These are phyloP conservation scores for Fusarium brevicatenulatum DNA, from an alignment of 2,329 filamentous ascomycete species.

Conservation along the genomic window DNA sequence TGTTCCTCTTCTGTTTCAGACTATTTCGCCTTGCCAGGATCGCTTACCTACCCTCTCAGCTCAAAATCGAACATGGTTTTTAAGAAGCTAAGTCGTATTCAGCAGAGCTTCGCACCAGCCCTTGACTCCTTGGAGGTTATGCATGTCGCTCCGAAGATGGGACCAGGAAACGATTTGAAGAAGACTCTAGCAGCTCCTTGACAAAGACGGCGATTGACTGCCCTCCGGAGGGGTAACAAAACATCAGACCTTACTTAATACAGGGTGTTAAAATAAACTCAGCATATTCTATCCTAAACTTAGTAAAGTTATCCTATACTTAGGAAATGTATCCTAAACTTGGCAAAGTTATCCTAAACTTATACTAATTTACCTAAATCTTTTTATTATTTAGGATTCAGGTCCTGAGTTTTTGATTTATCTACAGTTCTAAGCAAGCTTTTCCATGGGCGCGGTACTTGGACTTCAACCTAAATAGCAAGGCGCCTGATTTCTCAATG, in stretches of 20 bases:
- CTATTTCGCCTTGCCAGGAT: constrained; percentile 6
- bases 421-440: not conserved
- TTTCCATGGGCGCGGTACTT: not conserved
- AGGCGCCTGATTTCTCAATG: not conserved
- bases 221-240: too few relatives aligned
- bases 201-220: too few relatives aligned
- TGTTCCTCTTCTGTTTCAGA: constrained; percentile 1
- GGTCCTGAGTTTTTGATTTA: too few relatives aligned
- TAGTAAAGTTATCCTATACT: too few relatives aligned
- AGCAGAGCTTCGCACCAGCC: not conserved
- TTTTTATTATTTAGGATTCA: not conserved
- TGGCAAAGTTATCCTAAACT: not conserved
- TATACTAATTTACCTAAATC: not conserved
- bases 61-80: constrained; percentile 1
- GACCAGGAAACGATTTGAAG: too few relatives aligned
- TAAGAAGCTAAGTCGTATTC: not conserved
- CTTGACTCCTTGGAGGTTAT: not conserved
- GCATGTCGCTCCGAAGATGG: too few relatives aligned
- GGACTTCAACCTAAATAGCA: not conserved
- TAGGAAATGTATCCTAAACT: not conserved
- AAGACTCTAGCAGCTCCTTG: too few relatives aligned
- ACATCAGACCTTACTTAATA: too few relatives aligned
- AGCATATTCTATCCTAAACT: not conserved
- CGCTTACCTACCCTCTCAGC: constrained; percentile 1
- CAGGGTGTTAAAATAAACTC: too few relatives aligned